Conservation (phyloP, 2,329 filamentous ascomycete genomes). For the Gyromitra esculenta region DNA sequence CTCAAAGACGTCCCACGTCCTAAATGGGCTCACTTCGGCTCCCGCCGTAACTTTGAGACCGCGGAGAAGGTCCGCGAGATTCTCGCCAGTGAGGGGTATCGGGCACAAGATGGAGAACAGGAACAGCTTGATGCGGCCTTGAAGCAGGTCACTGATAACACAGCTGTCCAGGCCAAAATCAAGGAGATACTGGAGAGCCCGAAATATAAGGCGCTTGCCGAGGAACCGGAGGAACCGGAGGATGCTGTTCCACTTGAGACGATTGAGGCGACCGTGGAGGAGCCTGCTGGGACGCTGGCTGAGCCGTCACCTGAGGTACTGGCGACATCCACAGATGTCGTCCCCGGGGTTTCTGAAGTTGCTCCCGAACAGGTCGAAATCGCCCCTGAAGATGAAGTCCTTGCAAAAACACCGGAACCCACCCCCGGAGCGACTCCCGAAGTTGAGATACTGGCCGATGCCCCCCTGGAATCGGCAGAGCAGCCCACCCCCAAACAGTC, state of each 20-base stretch:
- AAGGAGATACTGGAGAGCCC: conserved; percentile 36
- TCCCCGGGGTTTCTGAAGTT: neutral
- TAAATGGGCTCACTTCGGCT: conserved; percentile 69
- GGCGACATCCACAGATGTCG: neutral
- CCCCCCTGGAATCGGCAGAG: neutral
- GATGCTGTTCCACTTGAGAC: conserved; percentile 4
- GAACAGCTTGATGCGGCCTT: conserved; percentile 18
- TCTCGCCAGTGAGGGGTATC: conserved; percentile 63
- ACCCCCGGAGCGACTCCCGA: neutral
- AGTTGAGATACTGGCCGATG: neutral
- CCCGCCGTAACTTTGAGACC: conserved; percentile 65
- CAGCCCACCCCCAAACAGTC: neutral
- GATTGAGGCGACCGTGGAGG: neutral
- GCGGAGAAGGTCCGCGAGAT: conserved; percentile 69
- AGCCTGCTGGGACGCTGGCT: neutral
- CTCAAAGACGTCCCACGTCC: conserved; percentile 62
- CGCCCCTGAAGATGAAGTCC: neutral
- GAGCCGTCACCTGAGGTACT: neutral
- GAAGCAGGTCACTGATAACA: conserved; percentile 16
- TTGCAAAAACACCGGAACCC: neutral
- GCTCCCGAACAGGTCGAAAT: neutral
- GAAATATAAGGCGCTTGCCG: conserved; percentile 24
- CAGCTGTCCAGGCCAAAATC: conserved; percentile 18
- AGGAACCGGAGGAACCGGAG: neutral
- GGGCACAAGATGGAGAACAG: conserved; percentile 39